These are phyloP conservation scores for Cercophora newfieldiana DNA, from an alignment of 495 filamentous ascomycete species.

Conservation along the genomic window DNA sequence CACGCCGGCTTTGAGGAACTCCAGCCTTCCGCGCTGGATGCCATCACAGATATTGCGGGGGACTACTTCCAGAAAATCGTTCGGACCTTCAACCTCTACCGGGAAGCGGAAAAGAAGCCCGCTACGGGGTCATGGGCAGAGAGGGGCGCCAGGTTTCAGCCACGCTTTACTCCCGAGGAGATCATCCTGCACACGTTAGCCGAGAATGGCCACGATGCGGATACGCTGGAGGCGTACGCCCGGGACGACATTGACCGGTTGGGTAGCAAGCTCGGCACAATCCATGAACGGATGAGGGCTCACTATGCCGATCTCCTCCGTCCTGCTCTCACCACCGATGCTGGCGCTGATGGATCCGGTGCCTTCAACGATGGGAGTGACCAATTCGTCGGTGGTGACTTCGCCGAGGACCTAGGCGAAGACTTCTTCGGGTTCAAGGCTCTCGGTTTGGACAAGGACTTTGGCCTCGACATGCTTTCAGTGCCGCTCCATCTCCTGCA, in stretches of 20 bases:
- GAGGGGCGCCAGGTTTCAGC: conserved; percentile 55
- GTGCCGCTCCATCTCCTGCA: conserved; percentile 95
- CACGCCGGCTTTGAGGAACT: conserved; percentile 97
- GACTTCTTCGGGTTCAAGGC: conserved; percentile 99
- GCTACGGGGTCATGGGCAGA: conserved; percentile 42
- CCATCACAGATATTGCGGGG: conserved; percentile 83
- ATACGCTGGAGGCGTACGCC: conserved; percentile 81
- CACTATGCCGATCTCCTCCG: conserved; percentile 88
- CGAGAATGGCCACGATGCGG: conserved; percentile 79
- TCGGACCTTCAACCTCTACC: conserved; percentile 74
- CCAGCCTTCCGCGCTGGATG: conserved; percentile 89
- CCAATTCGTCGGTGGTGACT: conserved; percentile 94
- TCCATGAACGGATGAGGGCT: conserved; percentile 89
- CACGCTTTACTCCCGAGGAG: conserved; percentile 75
- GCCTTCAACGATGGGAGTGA: conserved; percentile 96
- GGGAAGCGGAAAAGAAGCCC: conserved; percentile 70
- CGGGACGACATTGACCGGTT: conserved; percentile 93
- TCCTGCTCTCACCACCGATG: conserved; percentile 71
- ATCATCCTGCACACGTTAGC: conserved; percentile 81
- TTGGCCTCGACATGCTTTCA: conserved; percentile 79
- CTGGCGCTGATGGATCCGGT: conserved; percentile 77
- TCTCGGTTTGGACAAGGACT: conserved; percentile 84
- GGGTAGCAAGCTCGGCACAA: conserved; percentile 73
- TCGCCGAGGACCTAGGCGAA: conserved; percentile 94
- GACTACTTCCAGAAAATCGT: conserved; percentile 87